A percentile compares a stretch with the other conserved stretches of the same genome.
These are phyloP conservation scores for Euryodendron excelsum DNA, from an alignment of 148 eudicot species.

Conservation along the genomic window DNA sequence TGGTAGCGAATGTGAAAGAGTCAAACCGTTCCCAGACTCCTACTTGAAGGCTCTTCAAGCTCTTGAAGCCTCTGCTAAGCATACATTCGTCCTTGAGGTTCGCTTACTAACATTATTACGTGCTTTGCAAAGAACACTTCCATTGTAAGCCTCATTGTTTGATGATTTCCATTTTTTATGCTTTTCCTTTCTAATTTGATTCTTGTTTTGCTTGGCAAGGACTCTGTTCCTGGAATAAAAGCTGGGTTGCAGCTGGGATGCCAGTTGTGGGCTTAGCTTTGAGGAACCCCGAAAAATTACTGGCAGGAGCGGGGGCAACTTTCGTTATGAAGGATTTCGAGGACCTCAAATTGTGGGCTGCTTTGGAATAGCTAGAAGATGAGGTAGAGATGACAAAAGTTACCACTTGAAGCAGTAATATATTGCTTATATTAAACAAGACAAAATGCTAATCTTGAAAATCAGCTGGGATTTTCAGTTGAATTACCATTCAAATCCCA, in stretches of 20 bases:
- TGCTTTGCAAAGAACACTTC: neutral
- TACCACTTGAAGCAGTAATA: too few relatives aligned
- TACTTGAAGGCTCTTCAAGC: slow-evolving; percentile 46
- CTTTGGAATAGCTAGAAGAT: slow-evolving; percentile 30
- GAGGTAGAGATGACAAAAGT: slow-evolving; percentile 6
- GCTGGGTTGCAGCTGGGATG: slow-evolving; percentile 58
- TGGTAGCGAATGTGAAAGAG: slow-evolving; percentile 42
- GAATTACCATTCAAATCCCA: too few relatives aligned
- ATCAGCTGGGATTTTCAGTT: too few relatives aligned
- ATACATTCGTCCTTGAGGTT: slow-evolving; percentile 46
- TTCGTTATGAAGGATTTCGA: slow-evolving; percentile 42
- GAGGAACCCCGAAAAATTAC: slow-evolving; percentile 40
- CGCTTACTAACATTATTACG: neutral
- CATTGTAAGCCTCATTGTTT: neutral
- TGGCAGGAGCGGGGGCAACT: slow-evolving; percentile 42
- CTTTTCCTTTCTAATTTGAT: neutral
- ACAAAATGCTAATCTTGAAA: too few relatives aligned
- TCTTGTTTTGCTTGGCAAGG: slow-evolving; percentile 25
- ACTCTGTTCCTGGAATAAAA: slow-evolving; percentile 50
- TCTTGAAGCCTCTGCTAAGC: slow-evolving; percentile 41
- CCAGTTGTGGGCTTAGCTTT: slow-evolving; percentile 40
- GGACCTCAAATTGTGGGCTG: slow-evolving; percentile 43
- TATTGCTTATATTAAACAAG: too few relatives aligned
- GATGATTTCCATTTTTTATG: neutral
- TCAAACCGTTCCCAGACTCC: slow-evolving; percentile 54